These are phyloP conservation scores for Wilcoxina mikolae DNA, from an alignment of 495 filamentous ascomycete species.

Conservation along the genomic window DNA sequence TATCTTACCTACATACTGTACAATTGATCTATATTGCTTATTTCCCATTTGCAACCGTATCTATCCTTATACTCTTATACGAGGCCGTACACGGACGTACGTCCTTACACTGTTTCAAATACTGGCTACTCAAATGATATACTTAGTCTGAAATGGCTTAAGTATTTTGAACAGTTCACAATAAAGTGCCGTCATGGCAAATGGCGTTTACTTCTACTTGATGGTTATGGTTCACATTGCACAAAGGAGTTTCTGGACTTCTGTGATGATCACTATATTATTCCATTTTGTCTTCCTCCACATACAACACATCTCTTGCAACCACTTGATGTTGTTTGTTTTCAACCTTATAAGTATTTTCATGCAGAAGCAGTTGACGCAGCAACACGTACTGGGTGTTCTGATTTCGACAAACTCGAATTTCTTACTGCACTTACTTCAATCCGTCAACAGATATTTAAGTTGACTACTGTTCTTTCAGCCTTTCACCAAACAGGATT, in stretches of 20 bases:
- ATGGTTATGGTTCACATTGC: background rate
- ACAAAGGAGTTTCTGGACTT: background rate
- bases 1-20: no score
- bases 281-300: background rate
- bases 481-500: constrained; percentile 5
- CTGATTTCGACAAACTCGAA: constrained; percentile 17
- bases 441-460: constrained; percentile 10
- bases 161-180: constrained; percentile 9
- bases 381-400: constrained; percentile 5
- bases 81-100: no score
- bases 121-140: constrained; percentile 12
- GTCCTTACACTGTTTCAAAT: constrained; percentile 7
- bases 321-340: constrained; percentile 6
- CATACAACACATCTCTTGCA: background rate
- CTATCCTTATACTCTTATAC: no score
- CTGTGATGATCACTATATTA: background rate
- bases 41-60: no score
- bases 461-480: background rate
- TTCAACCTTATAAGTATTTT: constrained; percentile 20
- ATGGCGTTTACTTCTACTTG: background rate
- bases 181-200: background rate
- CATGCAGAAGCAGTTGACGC: constrained; percentile 12
- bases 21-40: no score
- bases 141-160: constrained; percentile 2
- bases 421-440: constrained; percentile 11